Conservation (phyloP, 2,329 filamentous ascomycete species). For the Ophiocordyceps camponoti-floridani region DNA sequence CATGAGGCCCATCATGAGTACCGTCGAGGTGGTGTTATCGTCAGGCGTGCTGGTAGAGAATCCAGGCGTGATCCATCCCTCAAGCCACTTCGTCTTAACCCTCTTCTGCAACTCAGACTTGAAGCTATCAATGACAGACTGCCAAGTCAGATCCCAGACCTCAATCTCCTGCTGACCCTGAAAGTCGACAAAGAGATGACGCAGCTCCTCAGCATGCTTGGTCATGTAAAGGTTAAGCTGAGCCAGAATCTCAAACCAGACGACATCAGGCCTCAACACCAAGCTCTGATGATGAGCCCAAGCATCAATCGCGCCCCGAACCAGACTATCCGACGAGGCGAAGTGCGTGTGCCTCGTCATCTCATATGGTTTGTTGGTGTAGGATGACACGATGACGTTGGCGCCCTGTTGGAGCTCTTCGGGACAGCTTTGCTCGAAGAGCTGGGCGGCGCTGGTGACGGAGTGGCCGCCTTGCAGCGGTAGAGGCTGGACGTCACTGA, state of each 20-base stretch:
- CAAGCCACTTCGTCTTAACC: conserved; percentile 21
- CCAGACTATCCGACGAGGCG: conserved; percentile 20
- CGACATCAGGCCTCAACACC: conserved; percentile 30
- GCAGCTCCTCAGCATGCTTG: conserved; percentile 24
- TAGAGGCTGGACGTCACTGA: conserved; percentile 10
- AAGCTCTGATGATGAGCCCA: conserved; percentile 32
- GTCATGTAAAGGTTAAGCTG: conserved; percentile 34
- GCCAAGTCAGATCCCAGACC: conserved; percentile 10
- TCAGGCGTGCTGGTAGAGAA: conserved; percentile 21
- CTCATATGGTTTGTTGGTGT: conserved; percentile 4
- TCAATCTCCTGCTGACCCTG: conserved; percentile 21
- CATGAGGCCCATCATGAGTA: conserved; percentile 26
- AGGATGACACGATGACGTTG: conserved; percentile 13
- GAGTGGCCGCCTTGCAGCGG: conserved; percentile 6
- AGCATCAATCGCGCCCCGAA: conserved; percentile 25
- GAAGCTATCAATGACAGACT: conserved; percentile 11
- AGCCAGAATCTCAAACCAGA: conserved; percentile 35
- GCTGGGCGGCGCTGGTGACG: conserved; percentile 11
- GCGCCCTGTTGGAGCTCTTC: conserved; percentile 11
- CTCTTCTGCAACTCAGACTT: conserved; percentile 21
- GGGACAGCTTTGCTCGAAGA: conserved; percentile 14
- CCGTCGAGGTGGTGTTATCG: conserved; percentile 21
- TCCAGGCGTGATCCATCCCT: conserved; percentile 22
- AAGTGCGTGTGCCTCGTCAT: conserved; percentile 6
- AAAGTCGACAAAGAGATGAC: conserved; percentile 26